Base-by-base conservation (phyloP, 495 filamentous ascomycete species). In the Immersiella caudata region DNA sequence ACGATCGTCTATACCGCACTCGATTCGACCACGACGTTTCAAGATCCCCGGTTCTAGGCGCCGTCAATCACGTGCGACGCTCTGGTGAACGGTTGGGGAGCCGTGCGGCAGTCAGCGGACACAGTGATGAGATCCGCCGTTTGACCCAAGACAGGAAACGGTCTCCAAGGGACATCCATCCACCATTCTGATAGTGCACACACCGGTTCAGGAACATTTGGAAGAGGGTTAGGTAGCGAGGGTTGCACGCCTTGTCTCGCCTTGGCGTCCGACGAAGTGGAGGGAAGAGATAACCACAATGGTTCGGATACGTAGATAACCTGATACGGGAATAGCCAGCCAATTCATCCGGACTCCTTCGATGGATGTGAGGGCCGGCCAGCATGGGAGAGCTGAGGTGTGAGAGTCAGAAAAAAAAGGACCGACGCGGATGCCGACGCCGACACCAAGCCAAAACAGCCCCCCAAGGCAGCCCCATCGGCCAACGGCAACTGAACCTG, bases 341-440 rank as follows among this genome's bases (percentile, higher is more conserved):
- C 61, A 61, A 70, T 70, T 67, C 68, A 70, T 24, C 68, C 68
- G 66, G 60, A 29, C 50, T 67, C 51, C 55, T 61, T 61, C 36
- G 40, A 62, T 54, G 8, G 20, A 9, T 26, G 25, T n/a, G 56
- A 59, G 25, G 22, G 24, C n/a, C 9, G 58, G n/a, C 58, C 33
- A 51, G 33, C 61, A 11, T 12, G 14, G n/a, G 59, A 33, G 24
- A 54, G 49, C 7, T 52, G 61, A 33, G 22, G 26, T 50, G 26
- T 25, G 24, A 27, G 46, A 27, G 46, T 21, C n/a, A 25, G 49
- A 51, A 25, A 54, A 40, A 49, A 29, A 18, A 36, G 14, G 58
- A 33, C 60, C 60, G 60, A 62, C 20, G 33, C 60, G 35, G 60
- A 63, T 54, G 61, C 46, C 61, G 61, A 63, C 12, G 24, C 33